Evolutionary conservation across 75 land plant genomes (phyloP).

Genomic region (Sequoia sempervirens): DNA sequence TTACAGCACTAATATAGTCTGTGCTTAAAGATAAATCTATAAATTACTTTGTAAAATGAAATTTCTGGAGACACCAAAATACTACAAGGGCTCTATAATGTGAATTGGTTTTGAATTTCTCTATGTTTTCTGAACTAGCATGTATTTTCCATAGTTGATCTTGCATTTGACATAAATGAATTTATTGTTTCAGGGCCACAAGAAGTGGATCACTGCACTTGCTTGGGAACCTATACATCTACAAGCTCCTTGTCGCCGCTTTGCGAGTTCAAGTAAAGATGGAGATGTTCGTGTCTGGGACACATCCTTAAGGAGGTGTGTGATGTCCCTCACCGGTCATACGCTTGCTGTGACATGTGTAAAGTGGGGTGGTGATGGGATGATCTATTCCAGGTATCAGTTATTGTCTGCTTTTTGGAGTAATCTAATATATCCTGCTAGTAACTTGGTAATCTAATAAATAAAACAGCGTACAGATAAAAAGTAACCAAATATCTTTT

Average conservation of each 20-base stretch:
- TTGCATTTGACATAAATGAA: not conserved
- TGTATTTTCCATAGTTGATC: not conserved
- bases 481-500: not conserved
- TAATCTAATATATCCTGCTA: not conserved
- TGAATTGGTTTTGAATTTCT: not conserved
- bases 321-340: not conserved
- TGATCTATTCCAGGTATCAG: constrained; percentile 76
- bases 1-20: not conserved
- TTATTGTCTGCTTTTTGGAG: not conserved
- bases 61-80: not conserved
- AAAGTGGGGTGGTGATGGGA: constrained; percentile 92
- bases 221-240: constrained; percentile 96
- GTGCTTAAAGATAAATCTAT: not conserved
- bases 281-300: constrained; percentile 99
- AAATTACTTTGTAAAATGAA: not conserved
- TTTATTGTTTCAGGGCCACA: constrained; percentile 71
- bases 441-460: not conserved
- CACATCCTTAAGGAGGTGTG: constrained; percentile 21
- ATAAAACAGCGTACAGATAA: not conserved
- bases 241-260: constrained; percentile 78
- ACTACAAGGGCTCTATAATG: not conserved
- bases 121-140: not conserved
- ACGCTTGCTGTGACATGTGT: not conserved
- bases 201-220: constrained; percentile 81
- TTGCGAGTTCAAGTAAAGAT: constrained; percentile 97